These are phyloP conservation scores for Argentina anserina DNA, from an alignment of 306 rosid genomes.

Conservation along the genomic window DNA sequence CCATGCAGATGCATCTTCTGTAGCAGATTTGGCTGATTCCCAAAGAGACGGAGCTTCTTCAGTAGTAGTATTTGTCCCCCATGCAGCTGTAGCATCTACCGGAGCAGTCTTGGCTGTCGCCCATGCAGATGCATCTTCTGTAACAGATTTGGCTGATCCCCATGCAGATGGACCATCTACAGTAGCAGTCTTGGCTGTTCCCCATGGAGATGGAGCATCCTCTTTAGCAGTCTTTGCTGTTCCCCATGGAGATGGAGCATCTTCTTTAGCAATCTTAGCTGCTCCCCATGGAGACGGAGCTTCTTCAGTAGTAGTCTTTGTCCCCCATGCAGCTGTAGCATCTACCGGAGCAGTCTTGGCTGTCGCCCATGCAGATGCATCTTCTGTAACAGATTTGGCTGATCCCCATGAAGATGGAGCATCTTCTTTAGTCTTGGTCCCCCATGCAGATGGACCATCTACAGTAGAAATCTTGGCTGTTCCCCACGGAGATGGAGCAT, in stretches of 20 bases:
- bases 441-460: slow-evolving; percentile 10
- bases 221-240: neutral
- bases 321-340: neutral
- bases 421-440: neutral
- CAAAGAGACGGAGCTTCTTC: slow-evolving; percentile 4
- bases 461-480: neutral
- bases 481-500: slow-evolving; percentile 9
- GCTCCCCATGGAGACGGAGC: neutral
- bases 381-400: neutral
- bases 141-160: neutral
- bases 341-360: neutral
- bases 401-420: neutral
- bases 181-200: neutral
- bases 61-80: neutral
- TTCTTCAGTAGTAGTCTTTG: neutral
- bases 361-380: neutral
- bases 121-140: neutral
- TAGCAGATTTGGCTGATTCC: neutral
- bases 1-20: neutral
- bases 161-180: slow-evolving; percentile 5
- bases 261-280: neutral
- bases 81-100: neutral
- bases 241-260: slow-evolving; percentile 11
- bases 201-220: neutral
- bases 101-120: neutral